phyloP scores from a whole-genome alignment of 2,329 filamentous ascomycete species.

The Pyrenochaeta sp. region DNA sequence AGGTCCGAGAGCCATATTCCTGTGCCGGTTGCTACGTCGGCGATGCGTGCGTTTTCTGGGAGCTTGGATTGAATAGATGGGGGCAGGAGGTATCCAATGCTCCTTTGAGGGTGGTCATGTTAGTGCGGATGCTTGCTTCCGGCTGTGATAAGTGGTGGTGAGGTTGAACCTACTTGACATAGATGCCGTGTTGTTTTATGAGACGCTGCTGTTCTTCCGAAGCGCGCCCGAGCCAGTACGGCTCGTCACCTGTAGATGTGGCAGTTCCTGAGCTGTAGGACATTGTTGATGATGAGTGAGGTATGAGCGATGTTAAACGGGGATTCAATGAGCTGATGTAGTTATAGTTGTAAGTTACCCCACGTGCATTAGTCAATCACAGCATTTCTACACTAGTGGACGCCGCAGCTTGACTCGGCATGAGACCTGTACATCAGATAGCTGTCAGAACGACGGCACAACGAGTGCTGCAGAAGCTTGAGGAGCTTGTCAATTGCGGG shows the following conservation, averaged over 20 bases:
- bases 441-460: neutral
- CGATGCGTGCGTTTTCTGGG: slow-evolving; percentile 32
- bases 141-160: neutral
- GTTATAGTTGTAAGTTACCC: neutral
- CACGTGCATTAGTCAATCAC: neutral
- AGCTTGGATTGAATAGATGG: slow-evolving; percentile 24
- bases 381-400: neutral
- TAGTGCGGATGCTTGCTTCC: slow-evolving; percentile 4
- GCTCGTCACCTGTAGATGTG: slow-evolving; percentile 19
- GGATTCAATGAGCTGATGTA: neutral
- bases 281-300: slow-evolving; percentile 2
- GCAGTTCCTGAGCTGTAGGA: slow-evolving; percentile 1
- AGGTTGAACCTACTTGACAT: slow-evolving; percentile 27
- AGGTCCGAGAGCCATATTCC: slow-evolving; percentile 40
- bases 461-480: neutral
- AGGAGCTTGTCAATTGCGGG: neutral
- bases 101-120: slow-evolving; percentile 9
- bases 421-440: neutral
- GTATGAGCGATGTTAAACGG: neutral
- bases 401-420: neutral
- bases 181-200: slow-evolving; percentile 33
- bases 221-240: slow-evolving; percentile 38
- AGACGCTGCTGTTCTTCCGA: slow-evolving; percentile 38
- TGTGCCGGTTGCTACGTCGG: slow-evolving; percentile 40
- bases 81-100: slow-evolving; percentile 37